Percentiles rank a stretch among this genome's conserved stretches.
These are phyloP conservation scores for Fusarium xyrophilum DNA, from an alignment of 2,329 filamentous ascomycete species.

Conservation along the genomic window DNA sequence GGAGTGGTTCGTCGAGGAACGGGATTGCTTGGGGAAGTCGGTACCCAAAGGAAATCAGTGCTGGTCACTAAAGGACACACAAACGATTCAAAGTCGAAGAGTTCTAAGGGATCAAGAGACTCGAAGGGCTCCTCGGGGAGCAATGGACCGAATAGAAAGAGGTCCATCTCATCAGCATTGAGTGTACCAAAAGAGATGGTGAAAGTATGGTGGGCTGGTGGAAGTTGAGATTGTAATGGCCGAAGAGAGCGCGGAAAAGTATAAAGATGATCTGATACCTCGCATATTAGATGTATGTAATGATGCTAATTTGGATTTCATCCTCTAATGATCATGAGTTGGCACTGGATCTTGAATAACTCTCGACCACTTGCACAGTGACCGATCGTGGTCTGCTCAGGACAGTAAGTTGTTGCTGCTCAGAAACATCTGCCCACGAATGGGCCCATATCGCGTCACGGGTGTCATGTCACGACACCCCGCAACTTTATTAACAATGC, in stretches of 20 bases:
- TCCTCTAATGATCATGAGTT: neutral
- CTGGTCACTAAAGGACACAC: conserved; percentile 24
- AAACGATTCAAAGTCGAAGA: conserved; percentile 9
- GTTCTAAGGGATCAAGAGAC: neutral
- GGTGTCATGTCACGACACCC: neutral
- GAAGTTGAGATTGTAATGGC: conserved; percentile 4
- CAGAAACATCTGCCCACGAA: neutral
- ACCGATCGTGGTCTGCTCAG: neutral
- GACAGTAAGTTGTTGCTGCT: neutral
- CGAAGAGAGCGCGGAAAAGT: conserved; percentile 20
- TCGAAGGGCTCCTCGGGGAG: conserved; percentile 2
- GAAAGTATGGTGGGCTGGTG: conserved; percentile 40
- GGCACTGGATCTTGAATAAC: neutral
- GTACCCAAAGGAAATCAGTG: conserved; percentile 32
- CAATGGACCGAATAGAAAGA: conserved; percentile 26
- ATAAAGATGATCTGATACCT: conserved; percentile 17
- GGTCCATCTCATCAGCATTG: conserved; percentile 24
- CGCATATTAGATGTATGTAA: conserved; percentile 17
- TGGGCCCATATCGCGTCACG: neutral
- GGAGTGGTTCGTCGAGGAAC: conserved; percentile 35
- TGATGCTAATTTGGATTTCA: conserved; percentile 19
- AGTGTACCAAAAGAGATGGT: conserved; percentile 37
- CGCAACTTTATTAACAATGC: neutral
- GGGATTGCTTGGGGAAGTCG: conserved; percentile 22
- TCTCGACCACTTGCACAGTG: neutral